Conservation (phyloP, 1,284 basidiomycete genomes). For the Puccinia coronata region DNA sequence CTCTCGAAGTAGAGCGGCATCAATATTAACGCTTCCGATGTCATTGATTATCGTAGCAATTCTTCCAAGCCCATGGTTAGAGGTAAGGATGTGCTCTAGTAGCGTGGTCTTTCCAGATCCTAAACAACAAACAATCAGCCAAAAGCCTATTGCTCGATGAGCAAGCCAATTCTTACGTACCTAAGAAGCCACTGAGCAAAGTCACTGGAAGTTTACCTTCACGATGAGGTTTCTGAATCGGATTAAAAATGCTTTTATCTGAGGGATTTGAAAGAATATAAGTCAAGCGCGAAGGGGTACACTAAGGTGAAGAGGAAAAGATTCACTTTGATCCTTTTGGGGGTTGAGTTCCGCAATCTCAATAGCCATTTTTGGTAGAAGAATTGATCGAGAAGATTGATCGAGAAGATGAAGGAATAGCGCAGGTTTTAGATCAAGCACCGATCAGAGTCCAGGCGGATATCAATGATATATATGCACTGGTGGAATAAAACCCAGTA, state of each 20-base stretch:
- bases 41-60: constrained; percentile 62
- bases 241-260: constrained; percentile 22
- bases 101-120: constrained; percentile 63
- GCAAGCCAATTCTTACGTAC: constrained; percentile 1
- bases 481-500: not conserved
- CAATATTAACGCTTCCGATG: constrained; percentile 61
- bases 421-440: not conserved
- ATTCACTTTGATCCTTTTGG: constrained; percentile 19
- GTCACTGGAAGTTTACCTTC: constrained; percentile 46
- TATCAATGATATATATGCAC: not conserved
- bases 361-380: constrained; percentile 11
- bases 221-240: constrained; percentile 26
- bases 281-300: not conserved
- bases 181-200: constrained; percentile 45
- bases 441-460: not conserved
- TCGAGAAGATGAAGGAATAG: not conserved
- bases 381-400: too few relatives aligned
- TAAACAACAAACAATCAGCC: too few relatives aligned
- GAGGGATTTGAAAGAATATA: not conserved
- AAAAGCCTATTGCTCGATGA: too few relatives aligned
- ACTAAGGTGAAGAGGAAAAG: not conserved
- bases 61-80: constrained; percentile 59
- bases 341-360: constrained; percentile 13
- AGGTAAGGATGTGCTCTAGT: constrained; percentile 61
- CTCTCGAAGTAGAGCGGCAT: constrained; percentile 60